Base-by-base conservation (phyloP, 164 flowering plant genomes). In the Cinnamomum chago region DNA sequence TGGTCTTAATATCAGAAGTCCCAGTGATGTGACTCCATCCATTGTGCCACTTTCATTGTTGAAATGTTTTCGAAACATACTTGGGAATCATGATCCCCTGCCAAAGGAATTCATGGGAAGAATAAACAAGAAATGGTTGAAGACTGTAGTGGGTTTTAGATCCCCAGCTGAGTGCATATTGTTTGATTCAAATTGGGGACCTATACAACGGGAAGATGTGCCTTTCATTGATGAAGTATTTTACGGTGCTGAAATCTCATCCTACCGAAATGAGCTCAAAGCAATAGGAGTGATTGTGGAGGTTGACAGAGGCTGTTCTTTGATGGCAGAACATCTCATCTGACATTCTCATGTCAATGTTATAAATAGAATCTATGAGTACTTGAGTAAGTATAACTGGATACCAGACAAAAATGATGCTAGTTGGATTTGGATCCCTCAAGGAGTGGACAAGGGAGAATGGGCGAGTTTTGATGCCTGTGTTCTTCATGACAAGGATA, bases 141-240 rank as follows among this genome's bases (percentile, higher is more conserved):
- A 82, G 78, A 91, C 96, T 14, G 9, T 60, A 68, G 72, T 74
- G 71, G 96, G 92, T 47, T 88, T 85, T 64, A 77, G 64, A 70
- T 65, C 84, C 73, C 92, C 96, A 1, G 50, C 70, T 2, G 30
- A 82, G 76, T 82, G 88, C 72, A 73, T 87, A 66, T 25, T 91
- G 52, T 88, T 83, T 69, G 82, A 75, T 77, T 68, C 84, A 23
- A 66, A 77, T 3, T 86, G 85, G 86, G 76, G 27, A 25, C 65
- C 70, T 69, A 40, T 91, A 65, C 76, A 82, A 15, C 71, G 11
- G 33, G 80, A 72, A 1, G 96, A 91, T 77, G 96, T 89, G 6
- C 90, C 93, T 22, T 90, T 91, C 83, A 77, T 91, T 50, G 89
- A 87, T 76, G 89, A 84, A 75, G 75, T 30, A 2, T 88, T 86